Base-by-base conservation (phyloP, 1,139 yeast species). In the Scheffersomyces parashehatae region DNA sequence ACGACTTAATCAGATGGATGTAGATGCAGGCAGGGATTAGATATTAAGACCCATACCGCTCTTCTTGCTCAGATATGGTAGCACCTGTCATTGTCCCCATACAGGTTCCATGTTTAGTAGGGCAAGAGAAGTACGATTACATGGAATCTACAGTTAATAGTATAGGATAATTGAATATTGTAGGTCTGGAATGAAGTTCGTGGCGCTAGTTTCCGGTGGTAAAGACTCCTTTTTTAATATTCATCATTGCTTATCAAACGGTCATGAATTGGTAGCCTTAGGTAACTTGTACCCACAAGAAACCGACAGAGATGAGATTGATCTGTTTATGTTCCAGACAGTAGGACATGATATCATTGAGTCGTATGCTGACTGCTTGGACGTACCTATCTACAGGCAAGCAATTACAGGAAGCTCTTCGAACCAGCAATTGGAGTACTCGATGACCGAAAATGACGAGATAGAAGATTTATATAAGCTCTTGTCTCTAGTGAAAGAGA, bases 311-410 rank as follows among this genome's bases (percentile, higher is more conserved):
- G 79, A 77, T 52, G 99, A 93, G 62, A 70, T 93, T 46, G 97
- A 93, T 64, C 88, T 97, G 43, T 93, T 86, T 62, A 93, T 93
- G 99, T 93, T 88, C 64, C 99, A 93, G 64, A 93, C 99, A 0
- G 99, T 93, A n/a, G 99, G 99, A 0, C 95, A 87, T 62, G 89
- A 86, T 52, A 81, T 88, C 3, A 75, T 93, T 4, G 76, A 79
- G 0, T 65, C 70, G 44, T 89, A 90, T 56, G 70, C 79, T 2
- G 73, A 84, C 48, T 88, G 96, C 55, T 67, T 88, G 37, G 90
- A 81, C 5, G 82, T 88, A 1, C 98, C 99, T 0, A 67, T 93
- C 56, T 89, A 84, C 56, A 68, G 96, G 41, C 81, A 78, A n/a
- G 70, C 75, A 12, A 88, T 91, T 38, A 53, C 52, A 0, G 93